Base-by-base conservation (phyloP, 768 basidiomycete species). In the Myochromella boudieri region DNA sequence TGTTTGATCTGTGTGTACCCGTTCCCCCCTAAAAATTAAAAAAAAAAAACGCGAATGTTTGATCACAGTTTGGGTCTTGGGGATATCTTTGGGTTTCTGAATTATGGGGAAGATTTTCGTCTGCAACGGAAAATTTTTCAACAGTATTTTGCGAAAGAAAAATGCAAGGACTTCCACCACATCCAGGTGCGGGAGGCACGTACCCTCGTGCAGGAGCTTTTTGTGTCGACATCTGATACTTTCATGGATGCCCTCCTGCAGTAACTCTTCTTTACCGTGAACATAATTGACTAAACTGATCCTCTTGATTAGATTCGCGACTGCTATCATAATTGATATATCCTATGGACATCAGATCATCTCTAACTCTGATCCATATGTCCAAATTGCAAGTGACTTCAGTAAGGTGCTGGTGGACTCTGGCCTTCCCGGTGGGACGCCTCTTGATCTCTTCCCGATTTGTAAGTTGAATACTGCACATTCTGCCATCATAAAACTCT, bases 331-430 rank as follows among this genome's bases (percentile, higher is more conserved):
- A 20, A 59, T 65, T 49, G 45, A 48, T 24, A 43, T 63, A 15
- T 55, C 62, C 0, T 69, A 65, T 37, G 71, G 72, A 7, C 63
- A 69, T 29, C 52, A 55, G 17, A 58, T 71, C 31, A 49, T 53
- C 1, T 61, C 60, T 8, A 47, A 57, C 28, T 64, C 71, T 9
- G 74, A 78, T 44, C 62, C 63, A 1, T 65, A 70, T 42, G 58
- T 79, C 20, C 43, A 53, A 9, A 55, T 69, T 9, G 70, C 68
- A 9, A 65, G 72, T 28, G 55, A 60, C n/a, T 61, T 67, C 9
- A 50, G 62, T 22, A 37, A 57, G 11, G 50, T 65, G 46, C 42
- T 63, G 34, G 24, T 38, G 37, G 49, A 9, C 15, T 37, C 31
- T 20, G 59, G 57, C 12, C 44, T 44, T 17, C 56, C 51, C 6